Base-by-base conservation (phyloP, 2,329 filamentous ascomycete species). In the Tothia fuscella region DNA sequence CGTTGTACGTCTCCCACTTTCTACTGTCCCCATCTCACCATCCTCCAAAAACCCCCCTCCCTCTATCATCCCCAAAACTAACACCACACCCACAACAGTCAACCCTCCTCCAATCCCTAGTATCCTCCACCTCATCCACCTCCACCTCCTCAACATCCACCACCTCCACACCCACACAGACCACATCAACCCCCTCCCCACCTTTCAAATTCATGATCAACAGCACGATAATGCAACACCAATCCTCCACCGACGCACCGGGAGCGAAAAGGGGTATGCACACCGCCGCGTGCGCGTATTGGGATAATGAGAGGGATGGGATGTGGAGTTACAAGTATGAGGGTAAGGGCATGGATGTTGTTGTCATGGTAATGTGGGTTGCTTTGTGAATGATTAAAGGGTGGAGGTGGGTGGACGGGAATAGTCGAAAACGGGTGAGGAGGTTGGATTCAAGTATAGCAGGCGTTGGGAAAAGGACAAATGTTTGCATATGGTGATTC, bases 141-240 rank as follows among this genome's bases (percentile, higher is more conserved):
- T 73, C 71, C 51, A 82, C 85, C 46, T 74, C 96, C 54, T 76
- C 78, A 48, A 72, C 65, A 48, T 78, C 78, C 46, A 78, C 86
- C 47, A 79, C 74, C 64, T 98, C 96, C 67, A 82, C 93, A 50
- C 91, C 96, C 64, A 65, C 78, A 42, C 80, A 82, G 59, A 84
- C 81, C 67, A 75, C 71, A 43, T 82, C 80, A 38, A 76, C 74
- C 14, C 71, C 75, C 14, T 59, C 70, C 36, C 74, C 20, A 80
- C 63, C 68, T 13, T 94, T 80, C 76, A 96, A 96, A 65, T 96
- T 89, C 66, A 85, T 87, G 52, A 87, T 93, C 66, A 96, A 94
- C 72, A 93, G 85, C 70, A 96, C 89, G 50, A 95, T 96, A 58
- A 93, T 96, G 52, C 89, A 98, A 69, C 89, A 96, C 67, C 80